A percentile compares a stretch with the other conserved stretches of the same genome.
Conservation (phyloP, 179 eudicot genomes). For the Beta lomatogona region DNA sequence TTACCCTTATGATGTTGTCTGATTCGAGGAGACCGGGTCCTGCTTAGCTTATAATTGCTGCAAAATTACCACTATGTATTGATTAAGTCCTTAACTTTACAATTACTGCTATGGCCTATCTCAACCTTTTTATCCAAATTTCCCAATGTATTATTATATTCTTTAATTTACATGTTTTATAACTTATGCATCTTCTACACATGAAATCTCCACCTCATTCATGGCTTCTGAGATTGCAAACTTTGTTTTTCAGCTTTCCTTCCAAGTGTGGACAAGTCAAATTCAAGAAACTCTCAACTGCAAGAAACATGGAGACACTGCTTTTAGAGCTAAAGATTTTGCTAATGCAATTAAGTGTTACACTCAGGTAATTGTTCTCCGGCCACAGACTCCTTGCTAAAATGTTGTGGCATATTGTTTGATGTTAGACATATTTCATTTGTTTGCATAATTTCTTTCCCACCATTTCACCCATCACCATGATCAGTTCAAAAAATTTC, state of each 20-base stretch:
- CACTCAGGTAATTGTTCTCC: constrained; percentile 51
- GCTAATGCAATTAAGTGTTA: constrained; percentile 61
- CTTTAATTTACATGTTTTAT: neutral
- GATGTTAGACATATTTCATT: neutral
- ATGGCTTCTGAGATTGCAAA: constrained; percentile 11
- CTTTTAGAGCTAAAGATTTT: constrained; percentile 72
- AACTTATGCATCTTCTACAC: neutral
- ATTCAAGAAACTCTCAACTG: constrained; percentile 74
- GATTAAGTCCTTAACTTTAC: constrained; percentile 7
- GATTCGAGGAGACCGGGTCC: neutral
- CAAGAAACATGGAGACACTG: constrained; percentile 75
- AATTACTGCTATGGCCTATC: constrained; percentile 1
- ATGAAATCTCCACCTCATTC: neutral
- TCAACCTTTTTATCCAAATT: neutral
- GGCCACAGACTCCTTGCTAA: neutral
- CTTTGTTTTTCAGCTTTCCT: constrained; percentile 60
- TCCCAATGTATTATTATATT: neutral
- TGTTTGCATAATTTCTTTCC: no score
- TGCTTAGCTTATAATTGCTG: constrained; percentile 8
- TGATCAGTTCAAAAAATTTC: neutral
- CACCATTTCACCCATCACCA: neutral
- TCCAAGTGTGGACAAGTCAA: constrained; percentile 80
- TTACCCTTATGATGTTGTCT: constrained; percentile 19
- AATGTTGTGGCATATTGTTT: neutral
- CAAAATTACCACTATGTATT: neutral